Evolutionary conservation across 139 green algal species (phyloP).

Genomic region (Chlamydomonas schloesseri): DNA sequence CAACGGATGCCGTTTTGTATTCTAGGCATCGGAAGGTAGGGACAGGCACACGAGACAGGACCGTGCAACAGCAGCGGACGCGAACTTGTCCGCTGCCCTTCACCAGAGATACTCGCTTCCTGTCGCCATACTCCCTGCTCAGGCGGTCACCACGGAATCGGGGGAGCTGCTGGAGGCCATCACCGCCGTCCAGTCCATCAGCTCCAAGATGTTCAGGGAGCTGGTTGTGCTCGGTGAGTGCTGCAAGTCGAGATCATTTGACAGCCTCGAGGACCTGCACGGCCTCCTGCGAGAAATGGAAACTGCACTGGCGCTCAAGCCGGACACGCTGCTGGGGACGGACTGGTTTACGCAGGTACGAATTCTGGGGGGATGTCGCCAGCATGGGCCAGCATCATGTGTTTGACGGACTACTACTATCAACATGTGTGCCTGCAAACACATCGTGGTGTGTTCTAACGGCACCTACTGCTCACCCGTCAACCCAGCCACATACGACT

Average conservation of each 20-base stretch:
- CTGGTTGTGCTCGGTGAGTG: slow-evolving; percentile 21
- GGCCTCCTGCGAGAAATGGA: neutral
- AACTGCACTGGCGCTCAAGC: slow-evolving; percentile 5
- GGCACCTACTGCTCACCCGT: too few relatives aligned
- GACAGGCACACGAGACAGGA: too few relatives aligned
- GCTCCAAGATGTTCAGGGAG: slow-evolving; percentile 16
- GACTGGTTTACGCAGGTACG: slow-evolving; percentile 13
- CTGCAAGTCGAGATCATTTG: neutral
- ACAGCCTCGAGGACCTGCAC: slow-evolving; percentile 2
- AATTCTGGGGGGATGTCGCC: neutral
- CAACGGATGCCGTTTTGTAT: too few relatives aligned
- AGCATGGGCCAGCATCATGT: too few relatives aligned
- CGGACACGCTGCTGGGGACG: slow-evolving; percentile 19
- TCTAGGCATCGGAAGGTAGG: too few relatives aligned
- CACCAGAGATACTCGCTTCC: neutral
- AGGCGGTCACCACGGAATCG: too few relatives aligned
- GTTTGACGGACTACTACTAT: too few relatives aligned
- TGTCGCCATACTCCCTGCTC: neutral
- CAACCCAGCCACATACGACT: too few relatives aligned
- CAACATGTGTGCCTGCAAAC: too few relatives aligned
- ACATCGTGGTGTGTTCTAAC: too few relatives aligned
- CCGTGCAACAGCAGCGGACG: too few relatives aligned
- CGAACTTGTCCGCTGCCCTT: too few relatives aligned
- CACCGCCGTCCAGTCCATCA: neutral
- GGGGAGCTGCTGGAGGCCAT: neutral